These are phyloP conservation scores for Suhomyces bolitotheri DNA, from an alignment of 1,139 yeast genomes.

Conservation along the genomic window DNA sequence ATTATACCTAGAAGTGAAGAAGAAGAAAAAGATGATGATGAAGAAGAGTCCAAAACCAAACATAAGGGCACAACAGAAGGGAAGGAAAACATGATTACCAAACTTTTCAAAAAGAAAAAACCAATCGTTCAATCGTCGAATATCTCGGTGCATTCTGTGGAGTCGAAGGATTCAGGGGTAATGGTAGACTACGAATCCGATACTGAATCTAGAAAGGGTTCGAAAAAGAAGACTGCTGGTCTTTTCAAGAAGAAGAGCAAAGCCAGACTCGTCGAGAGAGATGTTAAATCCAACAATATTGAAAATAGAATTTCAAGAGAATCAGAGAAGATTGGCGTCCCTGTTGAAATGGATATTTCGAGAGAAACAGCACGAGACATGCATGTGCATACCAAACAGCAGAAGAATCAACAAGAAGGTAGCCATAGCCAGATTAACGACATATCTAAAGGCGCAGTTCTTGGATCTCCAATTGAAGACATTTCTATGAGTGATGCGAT, in stretches of 20 bases:
- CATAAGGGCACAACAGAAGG: slow-evolving; percentile 15
- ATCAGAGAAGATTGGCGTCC: not conserved
- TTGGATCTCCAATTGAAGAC: slow-evolving; percentile 12
- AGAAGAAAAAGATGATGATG: slow-evolving; percentile 5
- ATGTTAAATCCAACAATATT: slow-evolving; percentile 7
- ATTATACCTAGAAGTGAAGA: slow-evolving; percentile 13
- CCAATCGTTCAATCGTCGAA: slow-evolving; percentile 12
- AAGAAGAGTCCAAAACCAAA: slow-evolving; percentile 8
- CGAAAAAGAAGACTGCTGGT: slow-evolving; percentile 19
- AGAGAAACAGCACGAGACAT: not conserved
- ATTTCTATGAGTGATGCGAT: slow-evolving; percentile 10
- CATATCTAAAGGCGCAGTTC: slow-evolving; percentile 2
- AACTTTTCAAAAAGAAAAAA: slow-evolving; percentile 46
- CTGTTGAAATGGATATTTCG: not conserved
- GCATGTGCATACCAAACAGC: too few relatives aligned
- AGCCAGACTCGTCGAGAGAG: slow-evolving; percentile 14
- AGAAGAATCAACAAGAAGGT: not conserved
- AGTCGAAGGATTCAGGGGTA: slow-evolving; percentile 23
- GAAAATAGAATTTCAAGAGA: slow-evolving; percentile 2
- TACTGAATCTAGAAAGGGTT: slow-evolving; percentile 17
- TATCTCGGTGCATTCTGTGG: slow-evolving; percentile 9
- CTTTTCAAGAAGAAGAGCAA: slow-evolving; percentile 30
- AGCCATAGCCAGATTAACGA: slow-evolving; percentile 3
- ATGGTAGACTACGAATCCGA: slow-evolving; percentile 36
- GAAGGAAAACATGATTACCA: slow-evolving; percentile 45